Base-by-base conservation (phyloP, 352 stramenopile species). In the Aphanomyces invadans region DNA sequence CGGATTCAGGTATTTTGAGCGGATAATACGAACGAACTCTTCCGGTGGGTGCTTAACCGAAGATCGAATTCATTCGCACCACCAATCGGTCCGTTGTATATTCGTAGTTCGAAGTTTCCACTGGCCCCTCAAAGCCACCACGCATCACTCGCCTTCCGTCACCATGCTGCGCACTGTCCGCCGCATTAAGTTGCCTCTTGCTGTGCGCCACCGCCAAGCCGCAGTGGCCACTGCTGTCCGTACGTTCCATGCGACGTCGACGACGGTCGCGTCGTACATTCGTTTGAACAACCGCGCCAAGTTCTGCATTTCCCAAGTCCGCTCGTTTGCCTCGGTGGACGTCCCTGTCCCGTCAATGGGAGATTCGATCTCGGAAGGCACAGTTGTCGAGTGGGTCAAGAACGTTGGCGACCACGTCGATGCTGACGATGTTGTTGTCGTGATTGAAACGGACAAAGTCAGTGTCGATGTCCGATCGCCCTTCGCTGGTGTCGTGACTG, bases 391-490 rank as follows among this genome's bases (percentile, higher is more conserved):
- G 71, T 98, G 97, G 81, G 76, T 95, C 54, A 97, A 98, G 70
- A 71, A 86, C 32, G 79, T 90, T 0, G 96, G 97, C 38, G 96
- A 99, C 69, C 87, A 78, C 42, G 88, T 99, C 42, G 77, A 88
- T 5, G 83, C 86, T 45, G 96, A 99, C 73, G 96, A 99, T 36
- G 95, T 99, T n/a, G 88, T 99, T 0, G 87, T 98, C n/a, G 89
- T 98, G 51, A 80, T 99, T 5, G 97, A 99, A 79, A 99, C 97
- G 10, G 97, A 99, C 77, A 99, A 99, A 77, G 95, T 94, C n/a
- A 95, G 79, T 65, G 87, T 97, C 10, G 89, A 97, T 62, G 88
- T 97, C 29, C 83, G 95, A 21, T 80, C 94, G 39, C 81, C 89
- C 0, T 83, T 91, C 57, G 78, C 79, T 17, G 96, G 96, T 38